Evolutionary conservation across 306 rosid species (phyloP), one percentile per base, ranked within the genome.

Genomic region (Crotalaria pallida): DNA sequence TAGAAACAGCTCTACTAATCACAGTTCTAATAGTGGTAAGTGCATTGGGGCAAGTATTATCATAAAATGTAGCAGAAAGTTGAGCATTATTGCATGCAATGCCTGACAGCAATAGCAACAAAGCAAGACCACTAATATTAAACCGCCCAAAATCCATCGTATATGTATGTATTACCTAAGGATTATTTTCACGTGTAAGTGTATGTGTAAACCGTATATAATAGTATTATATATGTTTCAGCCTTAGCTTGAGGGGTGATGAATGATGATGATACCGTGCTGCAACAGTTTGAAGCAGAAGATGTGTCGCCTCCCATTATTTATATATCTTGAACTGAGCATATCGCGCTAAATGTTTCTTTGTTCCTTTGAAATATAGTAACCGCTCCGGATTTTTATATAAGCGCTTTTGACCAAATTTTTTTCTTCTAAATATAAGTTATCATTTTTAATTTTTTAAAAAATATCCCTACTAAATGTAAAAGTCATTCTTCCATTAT

Each of bases 21-120:
- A 76, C 69, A 0, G 67, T 75, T 48, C 84, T 50, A 5, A 87
- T 85, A 0, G 84, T 83, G 21, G 34, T 21, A 7, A 89, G 87
- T 4, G 90, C 96, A 1, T 68, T 76, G 0, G 96, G 90, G 6
- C 96, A 89, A 4, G 86, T 62, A 10, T 1, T 58, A 5, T 83
- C 87, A 12, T 89, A 89, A 22, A 83, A 89, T 0, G 80, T 65
- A 0, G 89, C 69, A 6, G 92, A 79, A 1, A 89, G 81, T 3
- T 84, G 83, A 6, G 92, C 92, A 18, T 83, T 21, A 23, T n/a
- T n/a, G n/a, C 81, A 80, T 19, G 74, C 12, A 16, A 74, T 63
- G 18, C 51, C 59, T 53, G 71, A 7, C 10, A 77, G 7, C 38
- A 33, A 33, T 7, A 33, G 38, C 38, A 33, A 27, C 31, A 27